Percentiles rank a stretch among this genome's conserved stretches.
Conservation (phyloP, 176 grass and related monocot genomes). For the Ananas comosus region DNA sequence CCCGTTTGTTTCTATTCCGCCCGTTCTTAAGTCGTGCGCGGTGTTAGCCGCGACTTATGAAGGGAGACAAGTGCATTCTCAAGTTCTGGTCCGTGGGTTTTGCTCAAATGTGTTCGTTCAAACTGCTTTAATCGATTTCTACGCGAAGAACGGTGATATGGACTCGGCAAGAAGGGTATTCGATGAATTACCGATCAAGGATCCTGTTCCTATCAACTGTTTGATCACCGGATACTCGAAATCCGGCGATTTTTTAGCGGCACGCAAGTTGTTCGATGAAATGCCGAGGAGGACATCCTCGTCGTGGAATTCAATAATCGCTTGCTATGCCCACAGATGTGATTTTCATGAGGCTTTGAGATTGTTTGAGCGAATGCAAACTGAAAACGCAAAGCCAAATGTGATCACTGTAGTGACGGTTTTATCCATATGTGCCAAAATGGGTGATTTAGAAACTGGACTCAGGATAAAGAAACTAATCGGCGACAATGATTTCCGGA, state of each 20-base stretch:
- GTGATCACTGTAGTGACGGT: constrained; percentile 55
- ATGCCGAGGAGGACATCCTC: constrained; percentile 58
- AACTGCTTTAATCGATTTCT: constrained; percentile 76
- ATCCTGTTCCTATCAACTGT: constrained; percentile 69
- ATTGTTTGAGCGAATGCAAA: constrained; percentile 61
- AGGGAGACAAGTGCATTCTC: constrained; percentile 53
- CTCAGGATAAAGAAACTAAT: constrained; percentile 31
- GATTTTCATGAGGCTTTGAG: constrained; percentile 43
- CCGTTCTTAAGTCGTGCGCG: constrained; percentile 48
- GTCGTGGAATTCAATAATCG: constrained; percentile 87
- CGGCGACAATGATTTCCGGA: constrained; percentile 28
- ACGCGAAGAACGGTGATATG: constrained; percentile 63
- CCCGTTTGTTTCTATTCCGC: constrained; percentile 34
- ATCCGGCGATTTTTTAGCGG: constrained; percentile 34
- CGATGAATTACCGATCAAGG: constrained; percentile 40
- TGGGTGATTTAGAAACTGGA: constrained; percentile 48
- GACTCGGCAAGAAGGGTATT: constrained; percentile 41
- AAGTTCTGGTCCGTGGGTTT: constrained; percentile 44
- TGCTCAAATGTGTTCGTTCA: constrained; percentile 38
- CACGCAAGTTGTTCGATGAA: constrained; percentile 52
- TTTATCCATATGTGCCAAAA: constrained; percentile 69
- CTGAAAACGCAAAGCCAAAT: constrained; percentile 47
- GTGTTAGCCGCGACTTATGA: constrained; percentile 22
- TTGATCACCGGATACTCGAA: constrained; percentile 81
- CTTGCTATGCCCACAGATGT: constrained; percentile 48